Base-by-base conservation (phyloP, 1,284 basidiomycete genomes). In the Puccinia sorghi region DNA sequence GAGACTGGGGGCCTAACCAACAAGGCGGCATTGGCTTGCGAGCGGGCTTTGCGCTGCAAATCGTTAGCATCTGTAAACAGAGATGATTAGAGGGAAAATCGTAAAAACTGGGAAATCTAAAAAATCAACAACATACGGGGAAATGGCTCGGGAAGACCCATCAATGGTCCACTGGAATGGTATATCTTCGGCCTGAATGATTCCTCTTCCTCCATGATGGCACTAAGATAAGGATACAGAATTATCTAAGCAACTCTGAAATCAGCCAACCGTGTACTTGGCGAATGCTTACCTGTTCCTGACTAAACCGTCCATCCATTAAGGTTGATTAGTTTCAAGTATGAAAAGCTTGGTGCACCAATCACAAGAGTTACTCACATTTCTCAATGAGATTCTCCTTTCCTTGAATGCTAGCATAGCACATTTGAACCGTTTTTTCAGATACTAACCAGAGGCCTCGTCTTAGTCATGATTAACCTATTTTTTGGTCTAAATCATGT, bases 161-260 rank as follows among this genome's bases (percentile, higher is more conserved):
- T 88, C 72, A 89, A 86, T 8, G 88, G 88, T 7, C 92, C 93
- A 41, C 87, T 87, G 25, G 91, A 92, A 83, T 90, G 90, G 85
- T 92, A 94, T 80, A 93, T 92, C 83, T 92, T 91, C 4, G 93
- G 92, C 37, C 90, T 88, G 89, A 92, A 93, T 7, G 88, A 87
- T 82, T 91, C 90, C 56, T 88, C 88, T 83, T 91, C 91, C 84
- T 92, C 91, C 92, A 92, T 92, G 81, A 92, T 90, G 22, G 72
- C 56, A 76, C 72, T 72, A 15, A 11, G 3, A 74, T 39, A 81
- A 78, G 71, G 73, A 15, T 52, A 17, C 4, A 20, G 48, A 25
- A 41, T 27, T 17, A n/a, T 64, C 13, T 72, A 17, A 59, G 48
- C 9, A 37, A 2, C 39, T 56, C 2, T 22, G 12, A 17, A 9